These are phyloP conservation scores for Wickerhamomyces alni DNA, from an alignment of 805 yeast species.

Conservation along the genomic window DNA sequence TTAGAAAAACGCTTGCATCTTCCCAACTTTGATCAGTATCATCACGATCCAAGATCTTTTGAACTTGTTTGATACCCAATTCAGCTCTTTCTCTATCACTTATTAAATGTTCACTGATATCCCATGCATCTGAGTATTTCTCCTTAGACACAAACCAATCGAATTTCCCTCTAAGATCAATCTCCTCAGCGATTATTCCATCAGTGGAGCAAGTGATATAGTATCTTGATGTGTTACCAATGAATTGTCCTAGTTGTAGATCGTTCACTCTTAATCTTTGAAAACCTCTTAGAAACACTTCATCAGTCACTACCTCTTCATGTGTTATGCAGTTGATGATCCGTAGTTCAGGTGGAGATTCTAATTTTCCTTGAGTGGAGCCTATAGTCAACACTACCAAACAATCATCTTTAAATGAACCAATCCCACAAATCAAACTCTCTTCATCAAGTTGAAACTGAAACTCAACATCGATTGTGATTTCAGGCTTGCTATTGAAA, in stretches of 20 bases:
- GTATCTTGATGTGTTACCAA: constrained; percentile 40
- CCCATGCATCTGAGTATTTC: constrained; percentile 69
- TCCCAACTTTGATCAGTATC: constrained; percentile 46
- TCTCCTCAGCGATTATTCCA: constrained; percentile 68
- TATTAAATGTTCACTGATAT: constrained; percentile 55
- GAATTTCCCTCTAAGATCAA: constrained; percentile 63
- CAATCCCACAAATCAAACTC: constrained; percentile 65
- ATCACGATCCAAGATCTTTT: constrained; percentile 31
- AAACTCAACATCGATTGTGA: constrained; percentile 41
- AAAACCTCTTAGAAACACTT: constrained; percentile 54
- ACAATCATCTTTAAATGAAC: constrained; percentile 67
- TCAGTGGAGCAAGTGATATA: constrained; percentile 76
- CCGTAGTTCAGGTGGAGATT: constrained; percentile 66
- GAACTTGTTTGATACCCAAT: constrained; percentile 51
- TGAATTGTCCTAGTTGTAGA: constrained; percentile 56
- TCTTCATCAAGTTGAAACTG: constrained; percentile 31
- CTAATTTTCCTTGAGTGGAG: constrained; percentile 28
- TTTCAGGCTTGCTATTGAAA: constrained; percentile 31
- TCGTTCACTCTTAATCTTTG: constrained; percentile 72
- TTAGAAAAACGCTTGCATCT: constrained; percentile 46
- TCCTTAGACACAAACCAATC: constrained; percentile 62
- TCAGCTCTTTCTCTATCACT: constrained; percentile 43
- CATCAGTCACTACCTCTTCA: constrained; percentile 74
- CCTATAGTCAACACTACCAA: constrained; percentile 52
- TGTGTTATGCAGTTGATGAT: constrained; percentile 61